These are phyloP conservation scores for cucumber (Cucumis sativus) DNA, from an alignment of 306 rosid genomes.

Conservation along the genomic window DNA sequence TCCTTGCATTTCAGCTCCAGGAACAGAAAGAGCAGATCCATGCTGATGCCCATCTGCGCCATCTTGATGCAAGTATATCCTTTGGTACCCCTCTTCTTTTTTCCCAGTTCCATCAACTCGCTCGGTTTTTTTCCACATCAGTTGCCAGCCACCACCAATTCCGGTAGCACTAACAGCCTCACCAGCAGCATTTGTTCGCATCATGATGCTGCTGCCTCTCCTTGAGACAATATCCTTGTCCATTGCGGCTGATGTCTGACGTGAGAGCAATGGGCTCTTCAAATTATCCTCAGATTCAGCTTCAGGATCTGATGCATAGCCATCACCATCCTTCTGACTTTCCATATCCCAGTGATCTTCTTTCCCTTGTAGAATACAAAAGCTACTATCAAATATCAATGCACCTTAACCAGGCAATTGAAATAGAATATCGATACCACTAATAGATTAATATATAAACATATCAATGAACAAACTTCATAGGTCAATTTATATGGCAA, in stretches of 20 bases:
- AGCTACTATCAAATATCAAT: background rate
- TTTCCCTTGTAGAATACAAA: background rate
- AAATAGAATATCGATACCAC: background rate
- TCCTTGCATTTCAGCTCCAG: slow-evolving; percentile 11
- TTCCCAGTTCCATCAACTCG: slow-evolving; percentile 18
- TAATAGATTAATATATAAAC: background rate
- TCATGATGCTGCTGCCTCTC: background rate
- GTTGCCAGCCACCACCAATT: slow-evolving; percentile 38
- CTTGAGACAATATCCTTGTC: slow-evolving; percentile 4
- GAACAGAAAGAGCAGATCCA: slow-evolving; percentile 17
- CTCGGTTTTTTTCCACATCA: slow-evolving; percentile 23
- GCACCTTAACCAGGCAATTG: background rate
- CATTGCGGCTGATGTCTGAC: slow-evolving; percentile 12
- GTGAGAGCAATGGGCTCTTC: slow-evolving; percentile 25
- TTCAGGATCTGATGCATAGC: slow-evolving; percentile 6
- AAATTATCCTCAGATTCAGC: slow-evolving; percentile 20
- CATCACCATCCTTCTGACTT: slow-evolving; percentile 16
- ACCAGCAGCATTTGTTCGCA: background rate
- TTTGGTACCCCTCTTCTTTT: slow-evolving; percentile 23
- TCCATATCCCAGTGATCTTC: slow-evolving; percentile 26
- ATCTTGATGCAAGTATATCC: slow-evolving; percentile 29
- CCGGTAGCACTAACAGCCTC: slow-evolving; percentile 20
- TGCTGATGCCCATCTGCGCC: slow-evolving; percentile 12
- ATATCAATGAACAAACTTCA: background rate
- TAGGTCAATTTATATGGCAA: background rate